Conservation (phyloP, 1,284 basidiomycete genomes). For the Cryptococcus deneoformans region DNA sequence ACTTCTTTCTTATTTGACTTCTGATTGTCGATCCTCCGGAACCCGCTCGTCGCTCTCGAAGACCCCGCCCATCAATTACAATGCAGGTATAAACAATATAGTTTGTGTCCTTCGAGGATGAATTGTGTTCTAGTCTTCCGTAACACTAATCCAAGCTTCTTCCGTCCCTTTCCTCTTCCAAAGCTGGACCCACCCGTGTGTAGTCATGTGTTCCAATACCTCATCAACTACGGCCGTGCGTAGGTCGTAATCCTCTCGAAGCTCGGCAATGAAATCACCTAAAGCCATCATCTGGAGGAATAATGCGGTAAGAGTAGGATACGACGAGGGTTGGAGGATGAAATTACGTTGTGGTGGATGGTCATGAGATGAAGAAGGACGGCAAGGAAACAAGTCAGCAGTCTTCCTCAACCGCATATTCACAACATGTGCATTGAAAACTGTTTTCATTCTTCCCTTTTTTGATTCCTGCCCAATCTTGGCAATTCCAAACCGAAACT, state of each 20-base stretch:
- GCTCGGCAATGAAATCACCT: conserved; percentile 25
- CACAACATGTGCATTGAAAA: not conserved
- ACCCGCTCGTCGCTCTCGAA: too few relatives aligned
- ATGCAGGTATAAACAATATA: too few relatives aligned
- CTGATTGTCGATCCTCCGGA: too few relatives aligned
- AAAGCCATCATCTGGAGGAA: conserved; percentile 21
- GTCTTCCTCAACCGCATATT: not conserved
- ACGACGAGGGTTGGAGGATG: too few relatives aligned
- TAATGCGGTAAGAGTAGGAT: too few relatives aligned
- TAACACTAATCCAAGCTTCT: conserved; percentile 21
- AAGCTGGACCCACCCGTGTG: conserved; percentile 11
- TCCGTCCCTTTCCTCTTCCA: conserved; percentile 15
- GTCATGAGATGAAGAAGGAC: not conserved
- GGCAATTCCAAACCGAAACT: not conserved
- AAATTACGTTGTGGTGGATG: too few relatives aligned
- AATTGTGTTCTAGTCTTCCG: not conserved
- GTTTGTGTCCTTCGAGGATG: not conserved
- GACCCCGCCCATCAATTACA: too few relatives aligned
- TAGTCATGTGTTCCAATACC: conserved; percentile 15
- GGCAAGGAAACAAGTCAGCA: not conserved
- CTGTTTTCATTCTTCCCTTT: not conserved
- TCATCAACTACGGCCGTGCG: conserved; percentile 20
- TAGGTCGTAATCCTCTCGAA: conserved; percentile 19
- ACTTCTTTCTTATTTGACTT: too few relatives aligned
- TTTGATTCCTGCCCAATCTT: not conserved